phyloP scores from a whole-genome alignment of 441 rosid genomes.

The Melastoma candidum region DNA sequence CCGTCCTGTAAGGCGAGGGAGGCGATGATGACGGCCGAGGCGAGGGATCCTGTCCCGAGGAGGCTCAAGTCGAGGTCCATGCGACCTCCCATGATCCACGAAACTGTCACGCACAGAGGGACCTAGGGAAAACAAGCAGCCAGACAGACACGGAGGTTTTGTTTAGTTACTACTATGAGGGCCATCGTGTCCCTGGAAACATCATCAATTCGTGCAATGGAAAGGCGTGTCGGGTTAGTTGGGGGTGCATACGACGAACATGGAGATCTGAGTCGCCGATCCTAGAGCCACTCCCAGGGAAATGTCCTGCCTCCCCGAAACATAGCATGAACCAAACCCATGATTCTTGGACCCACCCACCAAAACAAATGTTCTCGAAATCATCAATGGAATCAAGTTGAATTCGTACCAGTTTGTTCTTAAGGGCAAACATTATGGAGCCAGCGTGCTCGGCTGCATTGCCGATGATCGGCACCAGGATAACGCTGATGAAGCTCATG shows the following conservation, averaged over 20 bases:
- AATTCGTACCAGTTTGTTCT: slow-evolving; percentile 34
- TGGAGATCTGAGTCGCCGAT: slow-evolving; percentile 59
- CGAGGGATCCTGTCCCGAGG: slow-evolving; percentile 52
- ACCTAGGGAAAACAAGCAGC: slow-evolving; percentile 24
- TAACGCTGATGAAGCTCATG: slow-evolving; percentile 43
- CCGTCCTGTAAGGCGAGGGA: slow-evolving; percentile 63
- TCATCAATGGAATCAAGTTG: background rate
- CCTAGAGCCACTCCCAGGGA: slow-evolving; percentile 60
- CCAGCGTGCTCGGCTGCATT: slow-evolving; percentile 75
- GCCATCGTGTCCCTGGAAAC: background rate
- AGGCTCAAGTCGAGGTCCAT: slow-evolving; percentile 65
- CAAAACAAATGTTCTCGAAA: background rate
- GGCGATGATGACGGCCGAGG: slow-evolving; percentile 38
- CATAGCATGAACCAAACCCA: background rate
- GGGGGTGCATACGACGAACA: slow-evolving; percentile 42
- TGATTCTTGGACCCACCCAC: background rate
- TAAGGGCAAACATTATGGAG: slow-evolving; percentile 52
- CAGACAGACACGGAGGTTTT: no score
- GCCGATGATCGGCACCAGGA: slow-evolving; percentile 55
- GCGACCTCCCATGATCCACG: slow-evolving; percentile 42
- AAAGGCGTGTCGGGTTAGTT: background rate
- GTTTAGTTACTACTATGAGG: background rate
- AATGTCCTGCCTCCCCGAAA: slow-evolving; percentile 29
- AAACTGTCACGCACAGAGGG: slow-evolving; percentile 47
- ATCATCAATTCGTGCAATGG: background rate